Evolutionary conservation across 2,329 filamentous ascomycete species (phyloP), one percentile per base, ranked within the genome.

Genomic region (Coniochaeta pulveracea): DNA sequence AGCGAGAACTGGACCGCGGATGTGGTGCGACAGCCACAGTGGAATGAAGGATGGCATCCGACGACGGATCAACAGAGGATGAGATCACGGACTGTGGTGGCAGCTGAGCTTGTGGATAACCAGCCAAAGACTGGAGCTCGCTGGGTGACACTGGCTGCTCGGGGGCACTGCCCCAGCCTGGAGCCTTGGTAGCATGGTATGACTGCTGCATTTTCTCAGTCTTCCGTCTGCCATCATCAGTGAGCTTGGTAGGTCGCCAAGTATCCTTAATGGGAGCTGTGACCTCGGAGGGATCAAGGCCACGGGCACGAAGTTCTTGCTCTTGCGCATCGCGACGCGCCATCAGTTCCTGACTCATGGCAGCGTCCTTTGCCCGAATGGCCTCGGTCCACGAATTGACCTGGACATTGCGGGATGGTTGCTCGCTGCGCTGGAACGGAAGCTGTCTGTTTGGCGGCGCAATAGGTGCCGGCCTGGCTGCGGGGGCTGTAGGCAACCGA

Each of bases 1-100:
- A 80, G 26, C 74, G 58, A 6, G 76, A 80, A 12, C 64, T 57
- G 15, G 72, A 64, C 14, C 58, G 54, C 37, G 66, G 59, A 22
- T 68, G 59, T 4, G 63, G 46, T 15, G 55, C 43, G 5, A 37
- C 25, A 24, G 33, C 34, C 9, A 40, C 26, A 9, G 36, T 38
- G 9, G 22, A 9, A n/a, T n/a, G 9, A 2, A 46, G 35, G 11
- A 47, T 43, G 3, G 46, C 35, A 12, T 38, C 30, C 9, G 43
- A 26, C 6, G 36, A 17, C 4, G 33, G 32, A 24, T 43, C 43
- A n/a, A 11, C n/a, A 9, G n/a, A n/a, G n/a, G 22, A n/a, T n/a
- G n/a, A 9, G 22, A 24, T 24, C 9, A 9, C 22, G 28, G 14
- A 12, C n/a, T 17, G 28, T 9, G 28, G 3, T 3, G 7, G 14